Percentiles rank a stretch among this genome's conserved stretches.
Evolutionary conservation across 1,139 yeast genomes (phyloP).

Genomic region (Citeromyces hawaiiensis): DNA sequence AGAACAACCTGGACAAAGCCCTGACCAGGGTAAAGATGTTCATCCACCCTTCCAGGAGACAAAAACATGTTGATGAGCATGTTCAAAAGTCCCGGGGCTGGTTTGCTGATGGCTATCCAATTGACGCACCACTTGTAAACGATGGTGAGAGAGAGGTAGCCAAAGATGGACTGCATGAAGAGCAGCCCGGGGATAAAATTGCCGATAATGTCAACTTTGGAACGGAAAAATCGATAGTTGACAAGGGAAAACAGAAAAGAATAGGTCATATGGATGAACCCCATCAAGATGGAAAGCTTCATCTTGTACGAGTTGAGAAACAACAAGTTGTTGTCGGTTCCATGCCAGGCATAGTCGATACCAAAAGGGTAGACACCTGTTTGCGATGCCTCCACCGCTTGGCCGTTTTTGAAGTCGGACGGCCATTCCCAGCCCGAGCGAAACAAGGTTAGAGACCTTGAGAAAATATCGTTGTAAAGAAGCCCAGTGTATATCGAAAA

Average conservation of each 20-base stretch:
- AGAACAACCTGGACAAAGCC: constrained; percentile 62
- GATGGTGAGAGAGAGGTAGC: constrained; percentile 73
- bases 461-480: constrained; percentile 84
- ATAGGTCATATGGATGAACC: constrained; percentile 89
- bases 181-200: constrained; percentile 88
- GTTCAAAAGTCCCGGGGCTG: constrained; percentile 88
- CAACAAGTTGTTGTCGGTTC: constrained; percentile 79
- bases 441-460: constrained; percentile 79
- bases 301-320: constrained; percentile 92
- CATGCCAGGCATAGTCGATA: constrained; percentile 94
- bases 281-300: constrained; percentile 92
- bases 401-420: constrained; percentile 46
- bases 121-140: constrained; percentile 91
- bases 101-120: constrained; percentile 64
- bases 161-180: constrained; percentile 94
- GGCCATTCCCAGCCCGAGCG: constrained; percentile 93
- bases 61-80: constrained; percentile 95
- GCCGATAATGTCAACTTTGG: constrained; percentile 77
- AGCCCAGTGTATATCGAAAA: constrained; percentile 93
- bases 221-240: constrained; percentile 60
- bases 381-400: constrained; percentile 46
- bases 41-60: constrained; percentile 84
- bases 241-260: constrained; percentile 77
- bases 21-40: constrained; percentile 75
- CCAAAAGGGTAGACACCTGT: constrained; percentile 72